Evolutionary conservation across 2,329 filamentous ascomycete genomes (phyloP), one percentile per base, ranked within the genome.

Genomic region (Fusarium duplospermum): DNA sequence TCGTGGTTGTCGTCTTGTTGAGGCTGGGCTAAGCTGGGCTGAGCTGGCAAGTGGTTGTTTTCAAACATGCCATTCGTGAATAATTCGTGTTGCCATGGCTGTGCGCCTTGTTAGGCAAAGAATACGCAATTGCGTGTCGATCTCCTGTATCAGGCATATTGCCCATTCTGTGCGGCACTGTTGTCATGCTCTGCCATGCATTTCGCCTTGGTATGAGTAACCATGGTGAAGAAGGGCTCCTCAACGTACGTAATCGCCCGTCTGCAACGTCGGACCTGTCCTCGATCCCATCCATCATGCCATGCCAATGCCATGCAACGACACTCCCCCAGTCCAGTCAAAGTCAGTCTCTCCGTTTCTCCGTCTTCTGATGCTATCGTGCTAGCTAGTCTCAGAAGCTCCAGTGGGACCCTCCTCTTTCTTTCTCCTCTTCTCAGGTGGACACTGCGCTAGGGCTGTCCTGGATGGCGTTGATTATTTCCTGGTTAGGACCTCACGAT

Each of bases 231-330:
- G 68, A 72, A 58, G 36, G 16, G 54, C 62, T 47, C 57, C 64
- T 59, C 63, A 50, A 66, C 57, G 72, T 78, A 78, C 76, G 76
- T 77, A 78, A 77, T 78, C 66, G 66, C 47, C 71, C 69, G 60
- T 67, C 67, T 69, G 57, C 60, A 64, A 73, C 58, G 63, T 72
- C 62, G 62, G 69, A 63, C 67, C 47, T 67, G 64, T 54, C 42
- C 64, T 67, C 67, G 66, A 52, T 52, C 59, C 24, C 62, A 52
- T 52, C 42, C 70, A 74, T 78, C 74, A 70, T 77, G 72, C 76
- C 64, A 77, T 76, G 47, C 70, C 64, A 73, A 71, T 66, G 61
- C 68, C 62, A 54, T 59, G 58, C 56, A 63, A 59, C 57, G 36
- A 62, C 62, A 45, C 64, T 75, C 52, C 69, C 67, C 73, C 66